Conservation (phyloP, 176 grass and related monocot species). For the Guadua angustifolia region DNA sequence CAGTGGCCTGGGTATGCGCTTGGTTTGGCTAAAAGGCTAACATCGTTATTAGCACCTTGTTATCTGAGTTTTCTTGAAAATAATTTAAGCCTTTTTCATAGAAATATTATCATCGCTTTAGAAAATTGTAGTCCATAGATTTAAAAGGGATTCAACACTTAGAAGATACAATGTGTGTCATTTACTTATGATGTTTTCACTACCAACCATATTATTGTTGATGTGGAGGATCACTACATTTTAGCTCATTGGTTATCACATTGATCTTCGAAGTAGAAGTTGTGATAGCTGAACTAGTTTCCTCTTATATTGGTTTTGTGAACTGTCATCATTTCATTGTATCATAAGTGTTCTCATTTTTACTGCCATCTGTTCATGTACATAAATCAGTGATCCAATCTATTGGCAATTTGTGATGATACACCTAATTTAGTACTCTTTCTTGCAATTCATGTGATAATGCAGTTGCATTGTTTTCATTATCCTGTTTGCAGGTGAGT, state of each 20-base stretch:
- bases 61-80: background rate
- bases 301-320: too few relatives aligned
- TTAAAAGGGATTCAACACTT: conserved; percentile 1
- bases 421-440: background rate
- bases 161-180: background rate
- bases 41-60: background rate
- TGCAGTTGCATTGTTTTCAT: background rate
- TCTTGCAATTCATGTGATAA: background rate
- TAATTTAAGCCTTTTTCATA: background rate
- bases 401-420: background rate
- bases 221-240: background rate
- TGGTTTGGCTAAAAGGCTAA: background rate
- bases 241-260: background rate
- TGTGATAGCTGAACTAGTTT: too few relatives aligned
- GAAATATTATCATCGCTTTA: background rate
- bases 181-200: conserved; percentile 15
- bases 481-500: background rate
- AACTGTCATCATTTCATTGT: too few relatives aligned
- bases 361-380: too few relatives aligned
- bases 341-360: too few relatives aligned
- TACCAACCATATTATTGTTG: background rate
- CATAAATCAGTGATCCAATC: too few relatives aligned
- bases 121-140: background rate
- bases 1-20: background rate
- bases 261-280: background rate